Base-by-base conservation (phyloP, 2,329 filamentous ascomycete species). In the Ascochyta lentis region DNA sequence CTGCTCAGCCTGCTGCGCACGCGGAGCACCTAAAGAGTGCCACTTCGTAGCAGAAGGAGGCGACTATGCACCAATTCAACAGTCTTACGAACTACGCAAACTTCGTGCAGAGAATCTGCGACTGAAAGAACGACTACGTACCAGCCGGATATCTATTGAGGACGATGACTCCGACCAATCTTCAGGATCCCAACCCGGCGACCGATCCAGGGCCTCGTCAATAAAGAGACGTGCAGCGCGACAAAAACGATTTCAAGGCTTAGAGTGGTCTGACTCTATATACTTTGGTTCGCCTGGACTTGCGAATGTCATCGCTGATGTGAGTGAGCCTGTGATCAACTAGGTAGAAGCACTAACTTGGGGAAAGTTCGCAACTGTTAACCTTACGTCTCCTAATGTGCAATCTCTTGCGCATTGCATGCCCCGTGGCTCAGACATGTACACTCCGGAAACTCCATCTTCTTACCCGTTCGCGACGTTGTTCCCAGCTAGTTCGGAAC, bases 241-340 rank as follows among this genome's bases (percentile, higher is more conserved):
- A 49, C 76, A 78, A 52, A 70, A 66, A 44, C 71, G 75, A 3
- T 79, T 80, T 50, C 71, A 72, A 48, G 63, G 74, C 23, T 70
- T 71, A 22, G 76, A 78, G 52, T 72, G 74, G 56, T 67, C 75
- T 31, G 77, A 81, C 53, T 81, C 78, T 51, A 71, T 81, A 5
- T 83, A 82, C 64, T 82, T 82, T 65, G 80, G 79, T 7, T 79
- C 76, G 39, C 79, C 80, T n/a, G 77, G 77, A 6, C 71, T 82
- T 38, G 78, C 78, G 12, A 81, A 73, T 56, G 76, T 82, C 26
- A 72, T 81, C 34, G 70, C 72, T 54, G 80, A 83, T 64, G 80
- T 81, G 71, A 45, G 56, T 29, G 41, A 16, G 10, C 39, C 8
- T 10, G 8, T 0, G 13, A 38, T 27, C 6, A 31, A 66, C 41